Evolutionary conservation across 352 stramenopile species (phyloP), one percentile per base, ranked within the genome.

Genomic region (Phytophthora palmivora): DNA sequence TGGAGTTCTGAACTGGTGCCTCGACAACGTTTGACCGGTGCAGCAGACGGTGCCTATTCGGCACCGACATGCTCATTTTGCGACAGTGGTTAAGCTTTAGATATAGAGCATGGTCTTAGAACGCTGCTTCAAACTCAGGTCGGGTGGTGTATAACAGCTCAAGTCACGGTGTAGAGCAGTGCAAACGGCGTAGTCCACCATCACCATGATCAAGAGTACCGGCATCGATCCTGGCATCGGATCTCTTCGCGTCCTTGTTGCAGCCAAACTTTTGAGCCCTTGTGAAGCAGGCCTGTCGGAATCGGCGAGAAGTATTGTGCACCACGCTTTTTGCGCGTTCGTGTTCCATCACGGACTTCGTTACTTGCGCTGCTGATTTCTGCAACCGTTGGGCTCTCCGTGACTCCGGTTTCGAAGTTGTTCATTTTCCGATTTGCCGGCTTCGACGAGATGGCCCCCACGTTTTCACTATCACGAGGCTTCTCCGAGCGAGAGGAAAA

Each of bases 281-380:
- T 19, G 6, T 6, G n/a, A 10, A n/a, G 32, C 3, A 32, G 36
- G 9, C 2, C 28, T 19, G 16, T 50, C 30, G 12, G 30, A 4
- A 12, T 32, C n/a, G 51, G 55, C 36, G 36, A 47, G 18, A 12
- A 14, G 19, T 60, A 48, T 65, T 45, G 53, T 63, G 30, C 63
- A 68, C 38, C 44, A 32, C 45, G 21, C 43, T 19, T n/a, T 28
- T 3, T 28, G 3, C 24, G 24, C 19, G 53, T 39, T 44, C 19
- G 21, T 48, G 38, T 48, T 50, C 42, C 43, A 50, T 56, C 58
- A 43, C 10, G 10, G 30, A n/a, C 14, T 15, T 19, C 53, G 61
- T 70, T 64, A 70, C 56, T 61, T 53, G 57, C 38, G 55, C 36
- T 60, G 63, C 49, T 67, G 63, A 67, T 67, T 67, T 67, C 28